Percentiles rank a stretch among this genome's conserved stretches.
Evolutionary conservation across 106 monocot genomes (phyloP).

Genomic region (Platanthera guangdongensis): DNA sequence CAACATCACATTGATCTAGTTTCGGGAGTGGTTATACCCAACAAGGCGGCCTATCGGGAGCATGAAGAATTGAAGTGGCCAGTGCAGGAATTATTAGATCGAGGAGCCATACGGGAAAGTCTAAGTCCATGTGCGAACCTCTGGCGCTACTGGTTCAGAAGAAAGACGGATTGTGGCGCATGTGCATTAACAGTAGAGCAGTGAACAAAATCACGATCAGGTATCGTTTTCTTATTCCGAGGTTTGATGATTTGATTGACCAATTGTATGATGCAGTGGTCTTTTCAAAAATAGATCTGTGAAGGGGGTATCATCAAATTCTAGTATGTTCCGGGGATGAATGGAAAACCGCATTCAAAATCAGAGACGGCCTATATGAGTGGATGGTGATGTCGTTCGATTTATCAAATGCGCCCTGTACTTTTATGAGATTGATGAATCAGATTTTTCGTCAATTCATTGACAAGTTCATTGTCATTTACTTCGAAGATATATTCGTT

Average conservation of each 20-base stretch:
- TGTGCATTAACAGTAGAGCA: constrained; percentile 10
- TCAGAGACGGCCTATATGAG: constrained; percentile 12
- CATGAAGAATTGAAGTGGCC: no score
- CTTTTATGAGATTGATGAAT: constrained; percentile 17
- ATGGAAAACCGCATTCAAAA: constrained; percentile 21
- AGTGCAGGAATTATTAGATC: no score
- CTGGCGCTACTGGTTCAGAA: constrained; percentile 9
- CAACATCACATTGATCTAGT: no score
- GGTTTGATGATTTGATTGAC: constrained; percentile 11
- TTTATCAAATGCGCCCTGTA: constrained; percentile 11
- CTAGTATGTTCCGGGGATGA: neutral
- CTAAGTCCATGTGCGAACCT: constrained; percentile 1
- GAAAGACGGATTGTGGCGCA: constrained; percentile 6
- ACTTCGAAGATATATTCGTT: constrained; percentile 13
- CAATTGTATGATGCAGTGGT: neutral
- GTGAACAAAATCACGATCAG: constrained; percentile 12
- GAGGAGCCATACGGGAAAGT: neutral
- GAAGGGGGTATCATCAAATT: no score
- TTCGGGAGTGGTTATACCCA: no score
- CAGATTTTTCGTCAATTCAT: no score
- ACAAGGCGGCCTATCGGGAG: no score
- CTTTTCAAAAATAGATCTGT: constrained; percentile 20
- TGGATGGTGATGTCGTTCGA: constrained; percentile 19
- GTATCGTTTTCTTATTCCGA: constrained; percentile 10
- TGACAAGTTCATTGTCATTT: no score